Percentiles rank a stretch among this genome's conserved stretches.
Evolutionary conservation across 2,329 filamentous ascomycete genomes (phyloP).

Genomic region (Aspergillus pseudotamarii): DNA sequence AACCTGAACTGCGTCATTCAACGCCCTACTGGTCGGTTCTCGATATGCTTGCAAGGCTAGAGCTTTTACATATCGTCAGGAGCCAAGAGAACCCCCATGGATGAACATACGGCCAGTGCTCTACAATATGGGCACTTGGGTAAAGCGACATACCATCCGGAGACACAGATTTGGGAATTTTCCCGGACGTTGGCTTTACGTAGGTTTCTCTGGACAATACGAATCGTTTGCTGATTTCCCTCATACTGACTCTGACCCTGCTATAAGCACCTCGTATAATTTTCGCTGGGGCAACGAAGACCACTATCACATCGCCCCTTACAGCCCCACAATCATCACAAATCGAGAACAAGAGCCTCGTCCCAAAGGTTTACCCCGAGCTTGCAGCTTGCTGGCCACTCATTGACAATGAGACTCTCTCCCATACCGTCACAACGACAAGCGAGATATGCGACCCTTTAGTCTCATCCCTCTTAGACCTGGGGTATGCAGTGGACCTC

Average conservation of each 20-base stretch:
- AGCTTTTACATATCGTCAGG: constrained; percentile 29
- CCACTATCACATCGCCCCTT: constrained; percentile 27
- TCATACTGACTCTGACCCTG: constrained; percentile 9
- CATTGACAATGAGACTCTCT: constrained; percentile 33
- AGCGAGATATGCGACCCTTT: constrained; percentile 38
- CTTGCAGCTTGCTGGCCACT: constrained; percentile 38
- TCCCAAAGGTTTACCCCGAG: constrained; percentile 38
- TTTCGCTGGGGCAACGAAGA: constrained; percentile 36
- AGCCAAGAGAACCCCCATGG: constrained; percentile 56
- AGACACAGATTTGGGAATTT: constrained; percentile 54
- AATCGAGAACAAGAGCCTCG: constrained; percentile 23
- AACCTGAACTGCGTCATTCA: neutral
- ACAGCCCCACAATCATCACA: constrained; percentile 17
- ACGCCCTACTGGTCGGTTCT: constrained; percentile 9
- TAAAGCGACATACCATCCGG: constrained; percentile 52
- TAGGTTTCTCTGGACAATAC: constrained; percentile 21
- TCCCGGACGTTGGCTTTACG: constrained; percentile 37
- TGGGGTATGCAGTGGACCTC: constrained; percentile 51
- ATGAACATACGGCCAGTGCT: constrained; percentile 53
- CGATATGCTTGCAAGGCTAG: constrained; percentile 35
- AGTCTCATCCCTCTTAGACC: constrained; percentile 49
- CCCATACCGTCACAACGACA: constrained; percentile 33
- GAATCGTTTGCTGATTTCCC: neutral
- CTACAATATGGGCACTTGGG: constrained; percentile 63
- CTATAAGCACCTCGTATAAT: constrained; percentile 26